phyloP scores from a whole-genome alignment of 345 rosid genomes.

The Draba incana region DNA sequence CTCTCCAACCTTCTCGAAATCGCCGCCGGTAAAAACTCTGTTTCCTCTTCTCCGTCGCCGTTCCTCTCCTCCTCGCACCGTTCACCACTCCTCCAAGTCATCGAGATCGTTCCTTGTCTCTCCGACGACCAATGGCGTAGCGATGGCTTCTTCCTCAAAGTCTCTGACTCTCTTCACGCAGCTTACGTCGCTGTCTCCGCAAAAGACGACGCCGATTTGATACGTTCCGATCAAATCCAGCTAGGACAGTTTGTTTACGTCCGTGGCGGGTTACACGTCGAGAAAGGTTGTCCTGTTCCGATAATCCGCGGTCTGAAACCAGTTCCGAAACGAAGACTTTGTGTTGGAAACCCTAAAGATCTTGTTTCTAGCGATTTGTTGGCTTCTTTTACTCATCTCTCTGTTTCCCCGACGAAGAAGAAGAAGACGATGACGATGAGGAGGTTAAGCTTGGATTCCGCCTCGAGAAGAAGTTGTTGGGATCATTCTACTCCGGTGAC shows the following conservation, averaged over 20 bases:
- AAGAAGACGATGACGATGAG: slow-evolving; percentile 28
- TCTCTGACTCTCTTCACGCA: slow-evolving; percentile 60
- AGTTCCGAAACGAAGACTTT: slow-evolving; percentile 47
- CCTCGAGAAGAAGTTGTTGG: slow-evolving; percentile 53
- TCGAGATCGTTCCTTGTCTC: slow-evolving; percentile 55
- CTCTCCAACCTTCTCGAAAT: slow-evolving; percentile 51
- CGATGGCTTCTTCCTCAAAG: slow-evolving; percentile 55
- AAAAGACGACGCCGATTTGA: slow-evolving; percentile 48
- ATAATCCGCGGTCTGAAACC: slow-evolving; percentile 53
- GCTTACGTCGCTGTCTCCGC: slow-evolving; percentile 52
- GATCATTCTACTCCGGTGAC: slow-evolving; percentile 42
- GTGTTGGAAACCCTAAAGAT: slow-evolving; percentile 54
- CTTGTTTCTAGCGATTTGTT: slow-evolving; percentile 49
- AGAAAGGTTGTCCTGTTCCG: slow-evolving; percentile 53
- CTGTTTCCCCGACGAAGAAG: slow-evolving; percentile 1
- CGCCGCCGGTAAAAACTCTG: slow-evolving; percentile 39
- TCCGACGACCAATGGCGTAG: slow-evolving; percentile 53
- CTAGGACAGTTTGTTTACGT: slow-evolving; percentile 59
- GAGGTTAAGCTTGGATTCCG: slow-evolving; percentile 56
- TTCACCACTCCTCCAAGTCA: slow-evolving; percentile 54
- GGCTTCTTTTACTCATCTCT: slow-evolving; percentile 22
- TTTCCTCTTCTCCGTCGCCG: slow-evolving; percentile 26
- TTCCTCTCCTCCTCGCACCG: slow-evolving; percentile 39
- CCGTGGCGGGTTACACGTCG: slow-evolving; percentile 41
- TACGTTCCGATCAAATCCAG: slow-evolving; percentile 52